Evolutionary conservation across 2,329 filamentous ascomycete species (phyloP).

Genomic region (Aspergillus pseudoglaucus): DNA sequence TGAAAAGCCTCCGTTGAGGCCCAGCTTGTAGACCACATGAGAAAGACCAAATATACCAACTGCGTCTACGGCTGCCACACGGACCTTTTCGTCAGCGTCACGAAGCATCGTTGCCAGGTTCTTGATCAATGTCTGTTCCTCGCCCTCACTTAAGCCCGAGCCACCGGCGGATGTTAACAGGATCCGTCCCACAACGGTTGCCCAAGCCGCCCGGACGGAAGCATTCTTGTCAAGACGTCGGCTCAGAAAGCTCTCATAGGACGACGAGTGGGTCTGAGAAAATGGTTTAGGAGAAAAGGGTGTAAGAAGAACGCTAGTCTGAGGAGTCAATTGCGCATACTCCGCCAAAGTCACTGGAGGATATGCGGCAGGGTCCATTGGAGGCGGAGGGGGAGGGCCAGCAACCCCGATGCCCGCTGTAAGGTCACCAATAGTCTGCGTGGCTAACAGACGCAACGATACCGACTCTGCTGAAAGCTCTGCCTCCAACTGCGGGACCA

Average conservation of each 20-base stretch:
- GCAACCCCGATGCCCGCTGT: conserved; percentile 88
- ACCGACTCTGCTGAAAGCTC: conserved; percentile 87
- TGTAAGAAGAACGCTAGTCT: conserved; percentile 62
- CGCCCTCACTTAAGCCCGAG: conserved; percentile 76
- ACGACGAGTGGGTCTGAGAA: conserved; percentile 67
- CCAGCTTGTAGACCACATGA: conserved; percentile 76
- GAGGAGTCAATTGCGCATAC: conserved; percentile 43
- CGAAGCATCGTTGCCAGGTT: conserved; percentile 73
- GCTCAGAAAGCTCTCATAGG: conserved; percentile 78
- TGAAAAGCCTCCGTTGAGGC: conserved; percentile 64
- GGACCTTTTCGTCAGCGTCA: conserved; percentile 85
- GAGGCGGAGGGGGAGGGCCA: conserved; percentile 66
- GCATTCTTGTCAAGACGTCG: conserved; percentile 81
- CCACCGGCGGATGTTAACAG: conserved; percentile 85
- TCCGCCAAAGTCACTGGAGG: conserved; percentile 53
- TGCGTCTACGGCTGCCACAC: conserved; percentile 78
- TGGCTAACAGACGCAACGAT: conserved; percentile 77
- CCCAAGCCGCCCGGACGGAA: conserved; percentile 79
- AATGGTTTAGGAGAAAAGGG: conserved; percentile 87
- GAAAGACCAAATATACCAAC: conserved; percentile 74
- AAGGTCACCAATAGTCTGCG: conserved; percentile 92
- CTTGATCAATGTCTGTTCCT: conserved; percentile 68
- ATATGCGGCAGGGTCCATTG: conserved; percentile 75
- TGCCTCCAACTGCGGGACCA: conserved; percentile 87
- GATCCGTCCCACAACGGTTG: conserved; percentile 74